A percentile compares a stretch with the other conserved stretches of the same genome.
phyloP scores from a whole-genome alignment of 2,329 filamentous ascomycete species.

The Eutypa lata region DNA sequence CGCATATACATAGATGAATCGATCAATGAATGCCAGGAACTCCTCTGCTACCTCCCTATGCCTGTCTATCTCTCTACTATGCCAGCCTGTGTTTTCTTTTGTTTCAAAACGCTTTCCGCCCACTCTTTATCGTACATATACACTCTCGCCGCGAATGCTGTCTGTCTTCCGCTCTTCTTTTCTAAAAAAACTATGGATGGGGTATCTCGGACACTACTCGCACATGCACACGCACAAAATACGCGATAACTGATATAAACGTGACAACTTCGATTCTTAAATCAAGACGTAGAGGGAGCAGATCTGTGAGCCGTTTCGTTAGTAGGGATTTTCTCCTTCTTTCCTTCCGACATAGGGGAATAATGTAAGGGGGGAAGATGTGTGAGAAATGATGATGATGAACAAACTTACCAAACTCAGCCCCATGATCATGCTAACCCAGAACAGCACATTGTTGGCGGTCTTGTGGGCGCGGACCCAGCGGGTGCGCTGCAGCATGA shows the following conservation, averaged over 20 bases:
- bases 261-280: conserved; percentile 22
- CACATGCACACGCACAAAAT: too few relatives aligned
- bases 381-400: neutral
- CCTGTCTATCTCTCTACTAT: too few relatives aligned
- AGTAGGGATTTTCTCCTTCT: neutral
- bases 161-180: too few relatives aligned
- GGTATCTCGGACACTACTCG: too few relatives aligned
- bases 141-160: too few relatives aligned
- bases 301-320: conserved; percentile 38
- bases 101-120: too few relatives aligned
- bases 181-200: too few relatives aligned
- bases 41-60: too few relatives aligned
- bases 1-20: too few relatives aligned
- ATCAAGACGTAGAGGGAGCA: conserved; percentile 60
- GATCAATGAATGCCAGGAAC: too few relatives aligned
- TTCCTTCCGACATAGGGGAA: neutral
- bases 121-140: too few relatives aligned
- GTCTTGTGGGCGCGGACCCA: conserved; percentile 73
- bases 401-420: conserved; percentile 65
- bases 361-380: neutral
- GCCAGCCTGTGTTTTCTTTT: too few relatives aligned
- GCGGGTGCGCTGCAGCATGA: conserved; percentile 80
- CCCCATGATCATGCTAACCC: conserved; percentile 87
- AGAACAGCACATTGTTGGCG: conserved; percentile 86
- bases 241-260: neutral